These are phyloP conservation scores for Didymella keratinophila DNA, from an alignment of 2,329 filamentous ascomycete species.

Conservation along the genomic window DNA sequence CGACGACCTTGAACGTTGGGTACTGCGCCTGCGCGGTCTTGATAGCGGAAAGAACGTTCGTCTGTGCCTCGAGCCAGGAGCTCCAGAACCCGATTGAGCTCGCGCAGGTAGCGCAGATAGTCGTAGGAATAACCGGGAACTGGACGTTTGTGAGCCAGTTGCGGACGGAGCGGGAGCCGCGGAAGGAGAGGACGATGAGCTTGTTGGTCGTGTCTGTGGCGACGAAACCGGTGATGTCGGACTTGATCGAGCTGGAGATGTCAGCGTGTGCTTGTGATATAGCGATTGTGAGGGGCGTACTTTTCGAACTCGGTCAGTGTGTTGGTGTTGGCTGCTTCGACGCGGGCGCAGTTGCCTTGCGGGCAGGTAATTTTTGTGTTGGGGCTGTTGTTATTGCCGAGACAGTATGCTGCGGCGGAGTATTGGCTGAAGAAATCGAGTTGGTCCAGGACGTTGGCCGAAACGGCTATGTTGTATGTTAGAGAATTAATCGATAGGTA, in stretches of 20 bases:
- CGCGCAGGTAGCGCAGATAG: conserved; percentile 57
- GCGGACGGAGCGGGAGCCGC: conserved; percentile 65
- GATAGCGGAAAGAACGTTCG: conserved; percentile 55
- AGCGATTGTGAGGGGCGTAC: conserved; percentile 41
- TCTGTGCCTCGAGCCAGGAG: conserved; percentile 65
- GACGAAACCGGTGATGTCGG: conserved; percentile 58
- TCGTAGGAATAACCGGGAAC: conserved; percentile 53
- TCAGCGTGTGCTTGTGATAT: neutral
- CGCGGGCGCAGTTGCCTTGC: conserved; percentile 57
- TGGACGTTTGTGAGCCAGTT: conserved; percentile 68
- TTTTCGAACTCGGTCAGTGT: conserved; percentile 60
- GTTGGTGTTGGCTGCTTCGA: conserved; percentile 57
- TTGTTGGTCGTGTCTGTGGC: conserved; percentile 56
- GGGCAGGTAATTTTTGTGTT: conserved; percentile 56
- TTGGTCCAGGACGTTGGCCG: conserved; percentile 50
- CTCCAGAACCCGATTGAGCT: conserved; percentile 66
- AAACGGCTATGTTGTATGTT: conserved; percentile 44
- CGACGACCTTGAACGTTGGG: conserved; percentile 63
- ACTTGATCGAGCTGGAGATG: conserved; percentile 39
- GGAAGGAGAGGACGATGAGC: conserved; percentile 67
- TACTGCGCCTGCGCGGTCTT: conserved; percentile 54
- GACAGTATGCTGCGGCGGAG: conserved; percentile 62
- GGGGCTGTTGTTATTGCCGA: conserved; percentile 56
- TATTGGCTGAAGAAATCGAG: conserved; percentile 61
- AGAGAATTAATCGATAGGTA: neutral